These are phyloP conservation scores for Quercus wislizeni DNA, from an alignment of 306 rosid species.

Conservation along the genomic window DNA sequence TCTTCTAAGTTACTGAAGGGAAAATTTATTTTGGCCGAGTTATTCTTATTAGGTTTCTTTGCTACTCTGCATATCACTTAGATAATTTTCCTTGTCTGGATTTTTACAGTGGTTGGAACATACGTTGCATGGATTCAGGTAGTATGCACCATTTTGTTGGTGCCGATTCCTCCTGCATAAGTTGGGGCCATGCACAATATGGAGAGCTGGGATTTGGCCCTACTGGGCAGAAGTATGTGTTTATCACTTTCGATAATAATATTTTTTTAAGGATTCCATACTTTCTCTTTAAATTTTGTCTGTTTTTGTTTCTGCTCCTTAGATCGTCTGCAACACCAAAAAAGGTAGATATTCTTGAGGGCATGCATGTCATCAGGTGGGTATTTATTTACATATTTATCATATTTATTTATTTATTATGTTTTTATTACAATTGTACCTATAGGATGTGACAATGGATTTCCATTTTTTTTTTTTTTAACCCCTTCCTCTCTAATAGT, in stretches of 20 bases:
- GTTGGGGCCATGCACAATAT: conserved; percentile 98
- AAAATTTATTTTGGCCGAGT: neutral
- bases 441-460: conserved; percentile 16
- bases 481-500: conserved; percentile 35
- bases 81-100: neutral
- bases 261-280: neutral
- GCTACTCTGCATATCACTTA: conserved; percentile 17
- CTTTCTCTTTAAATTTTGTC: neutral
- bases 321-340: conserved; percentile 95
- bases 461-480: neutral
- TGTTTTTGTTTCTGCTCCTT: conserved; percentile 11
- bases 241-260: neutral
- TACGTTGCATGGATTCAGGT: conserved; percentile 99
- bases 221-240: conserved; percentile 80
- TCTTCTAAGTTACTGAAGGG: neutral
- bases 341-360: conserved; percentile 92
- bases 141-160: conserved; percentile 96
- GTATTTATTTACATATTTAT: conserved; percentile 2
- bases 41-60: neutral
- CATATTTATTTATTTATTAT: neutral
- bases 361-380: conserved; percentile 86
- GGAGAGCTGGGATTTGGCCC: conserved; percentile 99
- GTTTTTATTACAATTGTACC: neutral
- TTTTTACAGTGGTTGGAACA: conserved; percentile 79
- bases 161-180: conserved; percentile 94